These are phyloP conservation scores for Lactarius quietus DNA, from an alignment of 768 basidiomycete species.

Conservation along the genomic window DNA sequence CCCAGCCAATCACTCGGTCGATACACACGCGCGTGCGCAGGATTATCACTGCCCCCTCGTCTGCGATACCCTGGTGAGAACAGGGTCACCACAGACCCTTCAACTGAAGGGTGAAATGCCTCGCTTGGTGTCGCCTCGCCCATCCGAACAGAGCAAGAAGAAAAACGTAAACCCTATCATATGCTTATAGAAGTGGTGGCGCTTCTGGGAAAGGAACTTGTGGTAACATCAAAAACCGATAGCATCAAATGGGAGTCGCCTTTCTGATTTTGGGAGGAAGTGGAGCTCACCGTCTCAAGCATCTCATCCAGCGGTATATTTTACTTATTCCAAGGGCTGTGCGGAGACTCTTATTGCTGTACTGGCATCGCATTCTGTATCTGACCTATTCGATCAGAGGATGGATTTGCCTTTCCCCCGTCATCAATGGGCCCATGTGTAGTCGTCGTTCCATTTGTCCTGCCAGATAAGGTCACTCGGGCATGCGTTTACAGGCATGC, in stretches of 20 bases:
- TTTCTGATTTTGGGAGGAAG: slow-evolving; percentile 54
- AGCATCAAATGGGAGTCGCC: slow-evolving; percentile 57
- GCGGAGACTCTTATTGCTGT: background rate
- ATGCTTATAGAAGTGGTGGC: slow-evolving; percentile 60
- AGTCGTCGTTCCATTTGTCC: slow-evolving; percentile 74
- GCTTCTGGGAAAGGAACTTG: slow-evolving; percentile 59
- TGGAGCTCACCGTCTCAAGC: slow-evolving; percentile 58
- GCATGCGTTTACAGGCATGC: slow-evolving; percentile 69
- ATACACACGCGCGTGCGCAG: too few species aligned
- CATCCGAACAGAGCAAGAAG: slow-evolving; percentile 33
- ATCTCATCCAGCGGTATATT: slow-evolving; percentile 61
- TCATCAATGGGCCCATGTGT: slow-evolving; percentile 63
- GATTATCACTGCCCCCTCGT: too few species aligned
- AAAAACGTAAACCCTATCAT: slow-evolving; percentile 50
- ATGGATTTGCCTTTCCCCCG: slow-evolving; percentile 57
- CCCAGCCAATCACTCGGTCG: too few species aligned
- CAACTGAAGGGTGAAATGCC: slow-evolving; percentile 34
- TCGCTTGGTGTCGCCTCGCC: slow-evolving; percentile 25
- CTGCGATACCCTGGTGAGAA: too few species aligned
- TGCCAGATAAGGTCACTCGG: slow-evolving; percentile 78
- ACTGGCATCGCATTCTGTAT: background rate
- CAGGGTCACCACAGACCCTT: too few species aligned
- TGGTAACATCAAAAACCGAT: slow-evolving; percentile 46
- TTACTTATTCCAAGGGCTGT: background rate
- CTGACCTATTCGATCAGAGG: slow-evolving; percentile 42